Conservation (phyloP, 2,329 filamentous ascomycete genomes). For the Didymella keratinophila region DNA sequence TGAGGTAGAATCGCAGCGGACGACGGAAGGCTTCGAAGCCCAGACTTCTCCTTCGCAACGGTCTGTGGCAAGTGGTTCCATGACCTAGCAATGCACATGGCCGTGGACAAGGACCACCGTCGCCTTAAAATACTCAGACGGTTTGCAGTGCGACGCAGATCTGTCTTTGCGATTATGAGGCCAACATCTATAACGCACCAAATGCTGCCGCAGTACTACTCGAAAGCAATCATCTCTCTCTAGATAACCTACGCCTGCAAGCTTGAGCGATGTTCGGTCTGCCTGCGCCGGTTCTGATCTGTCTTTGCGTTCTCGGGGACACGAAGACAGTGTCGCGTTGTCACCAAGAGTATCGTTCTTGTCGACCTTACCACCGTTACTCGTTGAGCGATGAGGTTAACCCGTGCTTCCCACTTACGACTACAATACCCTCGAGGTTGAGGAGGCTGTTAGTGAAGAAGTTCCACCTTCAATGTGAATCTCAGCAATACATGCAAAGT, state of each 20-base stretch:
- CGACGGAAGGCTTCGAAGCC: background rate
- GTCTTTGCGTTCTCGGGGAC: too few species aligned
- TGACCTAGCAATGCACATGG: background rate
- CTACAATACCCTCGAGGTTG: too few species aligned
- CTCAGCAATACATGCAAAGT: too few species aligned
- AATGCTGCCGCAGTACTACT: background rate
- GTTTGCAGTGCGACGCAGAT: background rate
- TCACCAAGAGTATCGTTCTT: background rate
- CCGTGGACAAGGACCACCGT: background rate
- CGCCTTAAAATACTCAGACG: background rate
- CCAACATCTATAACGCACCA: background rate
- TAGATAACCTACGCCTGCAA: background rate
- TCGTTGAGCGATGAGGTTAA: background rate
- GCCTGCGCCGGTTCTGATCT: background rate
- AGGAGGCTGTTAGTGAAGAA: background rate
- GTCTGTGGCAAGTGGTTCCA: background rate
- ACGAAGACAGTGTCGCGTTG: too few species aligned
- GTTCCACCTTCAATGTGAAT: background rate
- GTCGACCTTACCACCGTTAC: background rate
- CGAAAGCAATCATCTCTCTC: background rate
- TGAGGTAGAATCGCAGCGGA: background rate
- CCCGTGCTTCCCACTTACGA: background rate
- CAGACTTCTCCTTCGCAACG: background rate
- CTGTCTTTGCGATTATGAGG: background rate
- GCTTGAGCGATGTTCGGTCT: background rate